phyloP scores from a whole-genome alignment of 2,329 filamentous ascomycete genomes.

The Botrytis cinerea region DNA sequence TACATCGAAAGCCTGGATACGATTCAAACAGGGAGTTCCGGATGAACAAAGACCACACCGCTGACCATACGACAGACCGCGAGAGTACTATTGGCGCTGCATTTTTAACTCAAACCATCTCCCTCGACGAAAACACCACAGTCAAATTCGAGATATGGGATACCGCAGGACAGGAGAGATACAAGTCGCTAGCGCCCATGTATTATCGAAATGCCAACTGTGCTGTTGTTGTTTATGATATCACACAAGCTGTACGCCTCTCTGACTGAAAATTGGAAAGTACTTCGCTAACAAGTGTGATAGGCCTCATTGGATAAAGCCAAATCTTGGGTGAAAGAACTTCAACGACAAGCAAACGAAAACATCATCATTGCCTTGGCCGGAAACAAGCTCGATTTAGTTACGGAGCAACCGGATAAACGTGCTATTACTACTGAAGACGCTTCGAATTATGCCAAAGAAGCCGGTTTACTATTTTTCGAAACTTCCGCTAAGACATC shows the following conservation, averaged over 20 bases:
- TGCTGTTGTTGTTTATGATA: slow-evolving; percentile 98
- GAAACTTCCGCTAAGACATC: slow-evolving; percentile 98
- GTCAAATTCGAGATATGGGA: slow-evolving; percentile 99
- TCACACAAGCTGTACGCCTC: slow-evolving; percentile 84
- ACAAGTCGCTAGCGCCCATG: slow-evolving; percentile 98
- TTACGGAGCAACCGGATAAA: slow-evolving; percentile 93
- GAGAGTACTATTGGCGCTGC: slow-evolving; percentile 65
- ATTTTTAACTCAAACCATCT: slow-evolving; percentile 98
- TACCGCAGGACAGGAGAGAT: slow-evolving; percentile 96
- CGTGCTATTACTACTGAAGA: slow-evolving; percentile 86
- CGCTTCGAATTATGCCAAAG: slow-evolving; percentile 90
- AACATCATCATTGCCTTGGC: slow-evolving; percentile 99
- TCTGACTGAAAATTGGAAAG: not conserved
- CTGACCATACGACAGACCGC: slow-evolving; percentile 26
- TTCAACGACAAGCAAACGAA: slow-evolving; percentile 98
- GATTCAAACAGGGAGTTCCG: not conserved
- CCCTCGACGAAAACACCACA: slow-evolving; percentile 94
- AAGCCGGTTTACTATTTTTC: slow-evolving; percentile 94
- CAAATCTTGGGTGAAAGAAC: slow-evolving; percentile 98
- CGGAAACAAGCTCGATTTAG: slow-evolving; percentile 96
- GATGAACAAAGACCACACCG: slow-evolving; percentile 15
- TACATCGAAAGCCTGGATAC: not conserved
- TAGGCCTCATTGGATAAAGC: slow-evolving; percentile 97
- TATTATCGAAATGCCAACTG: slow-evolving; percentile 99
- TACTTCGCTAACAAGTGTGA: not conserved